These are phyloP conservation scores for Steccherinum ochraceum DNA, from an alignment of 768 basidiomycete species.

Conservation along the genomic window DNA sequence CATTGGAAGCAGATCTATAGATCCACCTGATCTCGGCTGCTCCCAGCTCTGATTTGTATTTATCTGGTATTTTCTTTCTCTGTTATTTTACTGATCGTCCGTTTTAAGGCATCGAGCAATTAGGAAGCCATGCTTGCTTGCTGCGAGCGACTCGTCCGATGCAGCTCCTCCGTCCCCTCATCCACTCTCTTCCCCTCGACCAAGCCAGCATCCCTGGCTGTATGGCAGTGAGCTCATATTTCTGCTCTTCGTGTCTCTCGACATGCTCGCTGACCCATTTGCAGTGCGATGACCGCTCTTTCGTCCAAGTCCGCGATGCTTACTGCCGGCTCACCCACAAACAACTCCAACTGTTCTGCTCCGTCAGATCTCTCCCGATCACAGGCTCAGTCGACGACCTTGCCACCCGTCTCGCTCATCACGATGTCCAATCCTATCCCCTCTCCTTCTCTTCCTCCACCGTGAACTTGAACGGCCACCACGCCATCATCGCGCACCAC, in stretches of 20 bases:
- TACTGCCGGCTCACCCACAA: slow-evolving; percentile 61
- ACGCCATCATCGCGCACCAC: slow-evolving; percentile 3
- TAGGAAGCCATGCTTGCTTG: neutral
- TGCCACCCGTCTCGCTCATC: slow-evolving; percentile 63
- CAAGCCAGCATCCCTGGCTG: neutral
- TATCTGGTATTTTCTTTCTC: too few relatives aligned
- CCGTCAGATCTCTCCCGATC: slow-evolving; percentile 62
- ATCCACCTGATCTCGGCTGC: too few relatives aligned
- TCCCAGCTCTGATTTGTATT: too few relatives aligned
- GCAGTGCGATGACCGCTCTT: slow-evolving; percentile 16
- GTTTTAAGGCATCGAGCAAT: too few relatives aligned
- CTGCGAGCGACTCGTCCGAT: neutral
- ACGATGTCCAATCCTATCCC: slow-evolving; percentile 66
- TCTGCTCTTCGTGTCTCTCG: neutral
- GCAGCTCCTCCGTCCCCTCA: neutral
- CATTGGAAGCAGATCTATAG: too few relatives aligned
- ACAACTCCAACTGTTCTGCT: slow-evolving; percentile 72
- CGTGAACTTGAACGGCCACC: slow-evolving; percentile 1
- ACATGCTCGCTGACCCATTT: neutral
- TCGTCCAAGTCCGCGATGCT: slow-evolving; percentile 52
- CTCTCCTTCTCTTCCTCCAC: slow-evolving; percentile 14
- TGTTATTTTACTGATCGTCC: too few relatives aligned
- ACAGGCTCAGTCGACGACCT: slow-evolving; percentile 59
- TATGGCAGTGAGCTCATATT: slow-evolving; percentile 14
- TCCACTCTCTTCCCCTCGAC: too few relatives aligned